These are phyloP conservation scores for Cryptococcus sp. DNA, from an alignment of 1,284 basidiomycete genomes.

Conservation along the genomic window DNA sequence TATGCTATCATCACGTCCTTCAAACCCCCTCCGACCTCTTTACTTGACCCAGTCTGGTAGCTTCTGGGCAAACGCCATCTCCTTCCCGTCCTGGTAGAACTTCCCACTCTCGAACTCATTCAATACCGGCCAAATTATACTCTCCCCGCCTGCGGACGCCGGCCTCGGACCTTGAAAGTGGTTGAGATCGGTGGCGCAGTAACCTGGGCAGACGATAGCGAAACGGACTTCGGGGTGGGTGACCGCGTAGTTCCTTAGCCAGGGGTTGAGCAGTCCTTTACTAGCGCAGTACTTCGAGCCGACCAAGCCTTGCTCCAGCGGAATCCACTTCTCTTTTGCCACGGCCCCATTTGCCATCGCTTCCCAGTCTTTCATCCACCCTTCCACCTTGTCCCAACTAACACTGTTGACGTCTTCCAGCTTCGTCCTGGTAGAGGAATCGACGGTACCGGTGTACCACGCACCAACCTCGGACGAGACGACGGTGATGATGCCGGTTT, in stretches of 20 bases:
- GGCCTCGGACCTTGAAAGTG: constrained; percentile 3
- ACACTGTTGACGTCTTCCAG: constrained; percentile 4
- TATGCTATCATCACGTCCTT: background rate
- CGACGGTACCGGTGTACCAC: constrained; percentile 5
- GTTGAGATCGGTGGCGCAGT: constrained; percentile 15
- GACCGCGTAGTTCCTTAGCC: constrained; percentile 7
- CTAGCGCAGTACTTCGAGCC: constrained; percentile 6
- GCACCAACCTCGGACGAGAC: constrained; percentile 12
- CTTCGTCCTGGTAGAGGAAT: background rate
- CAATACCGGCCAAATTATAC: constrained; percentile 14
- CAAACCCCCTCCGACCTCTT: too few species aligned
- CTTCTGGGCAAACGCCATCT: background rate
- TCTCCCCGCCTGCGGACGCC: constrained; percentile 8
- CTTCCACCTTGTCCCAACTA: constrained; percentile 7
- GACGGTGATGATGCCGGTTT: constrained; percentile 6
- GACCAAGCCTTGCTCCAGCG: background rate
- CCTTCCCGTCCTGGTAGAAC: constrained; percentile 14
- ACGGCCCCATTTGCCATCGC: constrained; percentile 1
- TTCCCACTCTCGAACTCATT: constrained; percentile 12
- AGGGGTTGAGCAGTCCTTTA: constrained; percentile 12
- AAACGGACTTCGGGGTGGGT: constrained; percentile 5
- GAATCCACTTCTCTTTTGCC: constrained; percentile 1
- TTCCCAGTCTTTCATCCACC: constrained; percentile 11
- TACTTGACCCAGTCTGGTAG: background rate
- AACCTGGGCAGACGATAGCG: constrained; percentile 13